Percentiles rank a stretch among this genome's conserved stretches.
Conservation (phyloP, 1,284 basidiomycete genomes). For the Malassezia yamatoensis region DNA sequence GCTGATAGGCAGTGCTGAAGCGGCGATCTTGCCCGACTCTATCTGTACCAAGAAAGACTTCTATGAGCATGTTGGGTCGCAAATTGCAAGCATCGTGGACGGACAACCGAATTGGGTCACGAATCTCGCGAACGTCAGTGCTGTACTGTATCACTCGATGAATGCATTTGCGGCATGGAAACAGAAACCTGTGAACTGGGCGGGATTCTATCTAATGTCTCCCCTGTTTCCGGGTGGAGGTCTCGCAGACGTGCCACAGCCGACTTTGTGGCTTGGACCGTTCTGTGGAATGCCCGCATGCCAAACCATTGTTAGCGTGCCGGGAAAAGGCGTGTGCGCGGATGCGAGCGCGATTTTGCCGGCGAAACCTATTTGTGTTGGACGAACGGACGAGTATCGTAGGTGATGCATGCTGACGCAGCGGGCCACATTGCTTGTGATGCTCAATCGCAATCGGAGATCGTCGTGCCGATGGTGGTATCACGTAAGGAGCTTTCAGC, state of each 20-base stretch:
- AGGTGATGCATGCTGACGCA: conserved; percentile 16
- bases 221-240: conserved; percentile 36
- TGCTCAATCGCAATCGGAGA: conserved; percentile 46
- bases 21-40: conserved; percentile 65
- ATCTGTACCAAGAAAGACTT: conserved; percentile 39
- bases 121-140: conserved; percentile 40
- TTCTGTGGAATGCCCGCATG: conserved; percentile 50
- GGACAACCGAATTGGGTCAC: conserved; percentile 38
- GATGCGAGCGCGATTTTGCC: conserved; percentile 39
- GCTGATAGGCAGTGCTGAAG: conserved; percentile 30
- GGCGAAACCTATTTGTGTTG: conserved; percentile 40
- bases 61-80: conserved; percentile 45
- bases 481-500: conserved; percentile 19
- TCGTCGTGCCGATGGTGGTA: conserved; percentile 48
- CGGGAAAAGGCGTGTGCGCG: conserved; percentile 49
- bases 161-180: conserved; percentile 33
- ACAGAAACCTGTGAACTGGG: conserved; percentile 42
- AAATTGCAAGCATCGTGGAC: conserved; percentile 37
- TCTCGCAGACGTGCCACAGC: conserved; percentile 6
- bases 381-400: conserved; percentile 44
- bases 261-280: conserved; percentile 47
- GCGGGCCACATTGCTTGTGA: conserved; percentile 50
- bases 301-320: conserved; percentile 38
- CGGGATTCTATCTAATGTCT: conserved; percentile 50
- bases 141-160: conserved; percentile 36